These are phyloP conservation scores for Massarina eburnea DNA, from an alignment of 2,329 filamentous ascomycete species.

Conservation along the genomic window DNA sequence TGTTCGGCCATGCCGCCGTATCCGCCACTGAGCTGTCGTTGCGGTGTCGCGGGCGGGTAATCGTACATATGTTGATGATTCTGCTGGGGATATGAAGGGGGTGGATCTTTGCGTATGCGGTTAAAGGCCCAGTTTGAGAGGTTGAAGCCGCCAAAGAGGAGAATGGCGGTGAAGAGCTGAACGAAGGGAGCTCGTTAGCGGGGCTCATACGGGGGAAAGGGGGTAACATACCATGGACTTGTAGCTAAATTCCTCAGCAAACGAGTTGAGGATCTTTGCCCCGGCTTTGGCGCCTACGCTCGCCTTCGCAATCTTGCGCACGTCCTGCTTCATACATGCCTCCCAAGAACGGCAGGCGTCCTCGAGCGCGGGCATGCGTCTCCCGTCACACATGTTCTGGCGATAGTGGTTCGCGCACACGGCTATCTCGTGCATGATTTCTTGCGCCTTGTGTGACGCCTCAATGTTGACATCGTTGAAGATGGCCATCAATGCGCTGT, in stretches of 20 bases:
- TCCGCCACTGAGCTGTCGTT: slow-evolving; percentile 24
- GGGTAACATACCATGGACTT: slow-evolving; percentile 66
- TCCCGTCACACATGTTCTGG: slow-evolving; percentile 72
- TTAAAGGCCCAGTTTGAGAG: slow-evolving; percentile 63
- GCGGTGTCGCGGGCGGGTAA: slow-evolving; percentile 33
- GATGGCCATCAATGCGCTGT: slow-evolving; percentile 69
- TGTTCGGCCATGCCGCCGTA: slow-evolving; percentile 23
- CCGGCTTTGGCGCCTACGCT: slow-evolving; percentile 84
- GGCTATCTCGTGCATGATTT: slow-evolving; percentile 71
- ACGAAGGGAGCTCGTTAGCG: slow-evolving; percentile 16
- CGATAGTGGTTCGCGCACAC: slow-evolving; percentile 73
- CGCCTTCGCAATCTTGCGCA: slow-evolving; percentile 73
- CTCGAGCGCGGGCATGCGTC: slow-evolving; percentile 72
- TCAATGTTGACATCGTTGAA: slow-evolving; percentile 74
- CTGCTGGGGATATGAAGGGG: slow-evolving; percentile 15
- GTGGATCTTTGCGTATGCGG: slow-evolving; percentile 49
- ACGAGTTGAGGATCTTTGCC: slow-evolving; percentile 90
- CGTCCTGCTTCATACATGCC: slow-evolving; percentile 83
- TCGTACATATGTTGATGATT: slow-evolving; percentile 23
- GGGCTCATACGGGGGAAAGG: not conserved
- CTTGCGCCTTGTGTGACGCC: slow-evolving; percentile 66
- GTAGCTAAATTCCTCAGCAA: slow-evolving; percentile 85
- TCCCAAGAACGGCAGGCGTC: slow-evolving; percentile 78
- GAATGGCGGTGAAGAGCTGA: slow-evolving; percentile 51
- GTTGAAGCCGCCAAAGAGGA: slow-evolving; percentile 56